Conservation (phyloP, 2,329 filamentous ascomycete genomes). For the Simplicillium aogashimaense region DNA sequence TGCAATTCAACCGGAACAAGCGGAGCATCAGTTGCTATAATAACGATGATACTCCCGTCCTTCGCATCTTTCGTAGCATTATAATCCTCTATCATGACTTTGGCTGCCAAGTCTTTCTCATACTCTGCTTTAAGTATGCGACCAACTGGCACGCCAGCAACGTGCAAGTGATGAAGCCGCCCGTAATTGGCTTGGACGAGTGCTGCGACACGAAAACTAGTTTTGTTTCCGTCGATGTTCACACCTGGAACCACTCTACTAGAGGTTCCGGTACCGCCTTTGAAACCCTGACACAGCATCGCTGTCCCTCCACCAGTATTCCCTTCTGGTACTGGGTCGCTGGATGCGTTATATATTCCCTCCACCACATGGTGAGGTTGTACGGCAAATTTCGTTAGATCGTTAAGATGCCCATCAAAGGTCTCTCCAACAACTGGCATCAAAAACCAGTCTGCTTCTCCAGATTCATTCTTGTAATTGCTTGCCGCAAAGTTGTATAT, state of each 20-base stretch:
- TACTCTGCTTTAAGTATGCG: constrained; percentile 37
- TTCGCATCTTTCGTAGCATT: constrained; percentile 34
- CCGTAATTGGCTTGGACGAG: constrained; percentile 57
- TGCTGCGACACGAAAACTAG: constrained; percentile 44
- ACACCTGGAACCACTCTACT: constrained; percentile 30
- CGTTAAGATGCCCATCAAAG: constrained; percentile 48
- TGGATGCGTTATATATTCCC: constrained; percentile 38
- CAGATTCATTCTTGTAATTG: constrained; percentile 28
- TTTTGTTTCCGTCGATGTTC: constrained; percentile 12
- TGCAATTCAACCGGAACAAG: constrained; percentile 47
- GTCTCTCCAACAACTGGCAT: constrained; percentile 50
- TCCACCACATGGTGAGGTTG: constrained; percentile 39
- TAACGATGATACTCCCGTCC: constrained; percentile 52
- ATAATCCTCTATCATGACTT: background rate
- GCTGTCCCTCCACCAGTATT: constrained; percentile 53
- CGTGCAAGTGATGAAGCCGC: constrained; percentile 39
- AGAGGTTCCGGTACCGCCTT: constrained; percentile 53
- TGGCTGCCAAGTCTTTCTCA: constrained; percentile 13
- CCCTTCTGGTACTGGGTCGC: constrained; percentile 44
- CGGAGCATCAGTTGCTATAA: constrained; percentile 51
- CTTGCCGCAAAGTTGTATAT: constrained; percentile 44
- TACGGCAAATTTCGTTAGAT: constrained; percentile 43
- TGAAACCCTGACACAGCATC: constrained; percentile 54
- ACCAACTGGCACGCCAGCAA: constrained; percentile 50
- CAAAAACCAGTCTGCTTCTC: constrained; percentile 38